Conservation (phyloP, 2,329 filamentous ascomycete genomes). For the Ophiostoma piceae region DNA sequence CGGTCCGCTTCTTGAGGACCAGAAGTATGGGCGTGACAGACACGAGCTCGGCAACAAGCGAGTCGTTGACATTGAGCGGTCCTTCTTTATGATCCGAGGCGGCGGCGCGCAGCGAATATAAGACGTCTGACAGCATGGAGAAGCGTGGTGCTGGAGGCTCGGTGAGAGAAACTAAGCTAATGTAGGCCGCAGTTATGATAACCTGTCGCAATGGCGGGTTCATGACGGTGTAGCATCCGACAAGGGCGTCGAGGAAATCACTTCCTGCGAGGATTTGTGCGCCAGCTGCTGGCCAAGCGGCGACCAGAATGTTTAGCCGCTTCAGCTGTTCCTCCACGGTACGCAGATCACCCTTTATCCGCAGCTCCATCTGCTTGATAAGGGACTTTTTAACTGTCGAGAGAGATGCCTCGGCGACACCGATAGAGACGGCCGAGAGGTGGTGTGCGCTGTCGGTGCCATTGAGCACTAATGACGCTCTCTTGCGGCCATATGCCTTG, state of each 20-base stretch:
- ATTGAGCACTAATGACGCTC: conserved; percentile 46
- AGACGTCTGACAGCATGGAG: conserved; percentile 72
- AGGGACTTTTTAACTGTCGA: conserved; percentile 57
- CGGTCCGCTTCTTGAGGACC: conserved; percentile 53
- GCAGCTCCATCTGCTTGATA: conserved; percentile 57
- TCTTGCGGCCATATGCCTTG: conserved; percentile 60
- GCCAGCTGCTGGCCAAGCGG: conserved; percentile 53
- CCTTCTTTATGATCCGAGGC: conserved; percentile 59
- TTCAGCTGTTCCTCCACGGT: conserved; percentile 51
- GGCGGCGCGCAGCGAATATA: conserved; percentile 71
- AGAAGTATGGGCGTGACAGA: conserved; percentile 72
- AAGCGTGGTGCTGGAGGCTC: conserved; percentile 62
- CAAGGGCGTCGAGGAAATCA: conserved; percentile 77
- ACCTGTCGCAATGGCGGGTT: conserved; percentile 59
- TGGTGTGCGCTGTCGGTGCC: conserved; percentile 25
- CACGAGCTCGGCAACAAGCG: conserved; percentile 74
- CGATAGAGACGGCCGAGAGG: conserved; percentile 50
- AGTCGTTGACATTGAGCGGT: conserved; percentile 55
- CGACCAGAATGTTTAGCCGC: conserved; percentile 58
- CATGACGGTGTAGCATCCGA: conserved; percentile 59
- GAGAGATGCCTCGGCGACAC: conserved; percentile 50
- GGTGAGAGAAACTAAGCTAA: conserved; percentile 67
- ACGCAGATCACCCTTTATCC: conserved; percentile 45
- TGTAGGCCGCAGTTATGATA: conserved; percentile 67
- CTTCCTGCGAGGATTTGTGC: conserved; percentile 72